phyloP scores from a whole-genome alignment of 331 rosid species.

The Quercus lobata region DNA sequence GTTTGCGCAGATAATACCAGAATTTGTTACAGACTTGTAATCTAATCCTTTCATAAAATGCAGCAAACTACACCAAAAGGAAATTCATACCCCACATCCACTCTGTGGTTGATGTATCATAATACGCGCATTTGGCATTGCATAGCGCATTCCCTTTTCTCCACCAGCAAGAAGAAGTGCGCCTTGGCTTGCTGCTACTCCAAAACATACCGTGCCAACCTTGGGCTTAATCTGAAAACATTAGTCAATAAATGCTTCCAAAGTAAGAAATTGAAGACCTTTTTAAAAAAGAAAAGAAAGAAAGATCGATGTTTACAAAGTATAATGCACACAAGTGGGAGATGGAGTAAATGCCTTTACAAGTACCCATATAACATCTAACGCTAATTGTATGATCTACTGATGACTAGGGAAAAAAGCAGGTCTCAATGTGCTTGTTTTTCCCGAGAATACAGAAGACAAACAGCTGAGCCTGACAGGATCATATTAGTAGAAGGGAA shows the following conservation, averaged over 20 bases:
- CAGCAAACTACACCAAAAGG: not conserved
- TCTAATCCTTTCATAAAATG: constrained; percentile 9
- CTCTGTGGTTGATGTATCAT: constrained; percentile 97
- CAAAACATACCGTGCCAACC: constrained; percentile 92
- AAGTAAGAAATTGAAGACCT: constrained; percentile 4
- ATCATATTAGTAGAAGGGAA: not conserved
- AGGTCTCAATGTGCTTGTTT: not conserved
- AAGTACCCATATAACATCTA: not conserved
- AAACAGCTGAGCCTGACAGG: not conserved
- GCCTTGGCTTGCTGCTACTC: constrained; percentile 98
- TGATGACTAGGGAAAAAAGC: not conserved
- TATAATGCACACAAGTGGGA: not conserved
- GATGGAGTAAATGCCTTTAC: not conserved
- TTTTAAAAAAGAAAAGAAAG: not conserved
- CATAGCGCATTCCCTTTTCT: constrained; percentile 94
- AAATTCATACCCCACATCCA: constrained; percentile 78
- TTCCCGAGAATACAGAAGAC: not conserved
- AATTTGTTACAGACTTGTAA: not conserved
- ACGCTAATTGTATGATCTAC: not conserved
- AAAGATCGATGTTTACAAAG: not conserved
- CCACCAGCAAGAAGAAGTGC: constrained; percentile 99
- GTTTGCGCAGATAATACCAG: not conserved
- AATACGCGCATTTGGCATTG: constrained; percentile 97
- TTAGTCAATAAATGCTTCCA: constrained; percentile 18
- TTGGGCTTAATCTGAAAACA: constrained; percentile 86